A percentile compares a stretch with the other conserved stretches of the same genome.
These are phyloP conservation scores for Wickerhamomyces sp. DNA, from an alignment of 1,139 yeast species.

Conservation along the genomic window DNA sequence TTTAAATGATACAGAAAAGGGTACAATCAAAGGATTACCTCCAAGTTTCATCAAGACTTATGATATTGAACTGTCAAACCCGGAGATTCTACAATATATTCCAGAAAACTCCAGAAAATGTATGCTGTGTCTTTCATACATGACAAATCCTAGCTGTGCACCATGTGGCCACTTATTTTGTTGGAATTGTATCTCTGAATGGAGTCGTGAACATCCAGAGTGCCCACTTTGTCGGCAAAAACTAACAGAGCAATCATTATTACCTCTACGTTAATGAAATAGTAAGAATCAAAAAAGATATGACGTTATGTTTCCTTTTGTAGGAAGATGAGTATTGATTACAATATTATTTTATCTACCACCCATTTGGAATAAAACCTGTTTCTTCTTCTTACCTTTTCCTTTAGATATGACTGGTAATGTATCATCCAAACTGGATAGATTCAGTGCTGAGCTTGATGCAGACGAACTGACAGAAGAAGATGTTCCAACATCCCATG, in stretches of 20 bases:
- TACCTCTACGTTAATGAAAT: conserved; percentile 50
- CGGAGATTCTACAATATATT: conserved; percentile 57
- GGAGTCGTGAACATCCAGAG: conserved; percentile 85
- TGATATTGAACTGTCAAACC: conserved; percentile 53
- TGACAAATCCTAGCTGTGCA: conserved; percentile 82
- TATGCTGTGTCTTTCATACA: conserved; percentile 74
- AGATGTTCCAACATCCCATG: conserved; percentile 27
- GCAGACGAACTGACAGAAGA: conserved; percentile 2
- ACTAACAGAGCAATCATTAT: conserved; percentile 67
- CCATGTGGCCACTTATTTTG: conserved; percentile 92
- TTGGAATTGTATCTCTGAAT: conserved; percentile 86
- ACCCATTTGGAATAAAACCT: conserved; percentile 42
- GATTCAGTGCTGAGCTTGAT: conserved; percentile 18
- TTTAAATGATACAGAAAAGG: background rate
- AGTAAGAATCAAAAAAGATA: background rate
- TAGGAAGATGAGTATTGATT: too few relatives aligned
- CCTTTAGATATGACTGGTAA: conserved; percentile 17
- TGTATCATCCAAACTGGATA: conserved; percentile 15
- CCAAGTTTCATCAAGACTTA: conserved; percentile 3
- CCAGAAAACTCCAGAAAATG: conserved; percentile 71
- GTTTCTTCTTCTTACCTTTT: conserved; percentile 41
- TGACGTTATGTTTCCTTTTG: too few relatives aligned
- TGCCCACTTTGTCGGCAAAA: conserved; percentile 88
- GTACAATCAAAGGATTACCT: conserved; percentile 17
- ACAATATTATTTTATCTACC: conserved; percentile 12